These are phyloP conservation scores for Ambrosia hybrid DNA, from an alignment of 140 eudicot species.

Conservation along the genomic window DNA sequence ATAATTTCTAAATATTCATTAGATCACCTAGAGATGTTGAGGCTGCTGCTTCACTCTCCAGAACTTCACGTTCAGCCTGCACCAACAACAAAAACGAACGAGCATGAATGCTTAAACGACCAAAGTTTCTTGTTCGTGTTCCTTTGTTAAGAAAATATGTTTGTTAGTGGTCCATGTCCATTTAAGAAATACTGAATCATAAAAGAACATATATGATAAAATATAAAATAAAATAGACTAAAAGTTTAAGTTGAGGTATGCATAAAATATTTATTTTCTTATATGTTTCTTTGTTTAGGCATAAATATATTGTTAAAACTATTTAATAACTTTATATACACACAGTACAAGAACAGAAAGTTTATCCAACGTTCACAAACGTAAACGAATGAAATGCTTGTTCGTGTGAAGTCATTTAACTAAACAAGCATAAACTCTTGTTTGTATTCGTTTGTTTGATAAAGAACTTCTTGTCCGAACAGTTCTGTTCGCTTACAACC, in stretches of 20 bases:
- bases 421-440: background rate
- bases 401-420: background rate
- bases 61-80: slow-evolving; percentile 17
- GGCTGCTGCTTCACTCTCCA: slow-evolving; percentile 40
- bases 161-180: background rate
- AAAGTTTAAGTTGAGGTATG: background rate
- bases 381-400: background rate
- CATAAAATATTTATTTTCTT: background rate
- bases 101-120: background rate
- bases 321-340: too few species aligned
- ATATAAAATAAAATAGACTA: background rate
- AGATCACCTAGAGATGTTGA: slow-evolving; percentile 39
- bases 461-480: background rate
- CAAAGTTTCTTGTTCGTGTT: background rate
- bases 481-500: background rate
- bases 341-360: too few species aligned
- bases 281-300: background rate
- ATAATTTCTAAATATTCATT: slow-evolving; percentile 44
- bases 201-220: background rate
- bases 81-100: background rate
- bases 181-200: background rate
- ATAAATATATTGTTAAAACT: too few species aligned
- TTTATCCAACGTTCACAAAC: too few species aligned
- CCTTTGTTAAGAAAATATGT: background rate
- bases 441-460: background rate